These are phyloP conservation scores for Amniculicola lignicola DNA, from an alignment of 495 filamentous ascomycete species.

Conservation along the genomic window DNA sequence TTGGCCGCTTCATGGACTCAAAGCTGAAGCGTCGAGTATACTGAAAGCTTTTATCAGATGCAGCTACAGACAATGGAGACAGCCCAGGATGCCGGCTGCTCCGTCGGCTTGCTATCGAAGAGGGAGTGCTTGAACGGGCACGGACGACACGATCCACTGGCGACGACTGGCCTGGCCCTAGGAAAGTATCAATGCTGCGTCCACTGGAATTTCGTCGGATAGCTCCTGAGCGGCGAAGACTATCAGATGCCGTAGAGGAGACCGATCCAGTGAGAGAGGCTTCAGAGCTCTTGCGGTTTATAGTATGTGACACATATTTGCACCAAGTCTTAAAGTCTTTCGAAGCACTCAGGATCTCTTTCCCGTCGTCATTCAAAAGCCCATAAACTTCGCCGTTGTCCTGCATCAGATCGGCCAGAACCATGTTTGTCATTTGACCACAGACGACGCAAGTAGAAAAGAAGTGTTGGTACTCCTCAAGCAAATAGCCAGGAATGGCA, in stretches of 20 bases:
- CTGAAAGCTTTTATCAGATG: too few relatives aligned
- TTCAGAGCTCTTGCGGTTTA: neutral
- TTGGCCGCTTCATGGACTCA: too few relatives aligned
- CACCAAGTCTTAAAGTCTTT: conserved; percentile 3
- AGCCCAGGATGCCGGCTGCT: too few relatives aligned
- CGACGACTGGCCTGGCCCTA: too few relatives aligned
- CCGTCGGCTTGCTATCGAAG: neutral
- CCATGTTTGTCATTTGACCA: conserved; percentile 2
- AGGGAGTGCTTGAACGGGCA: neutral
- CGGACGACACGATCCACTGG: too few relatives aligned
- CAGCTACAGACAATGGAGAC: too few relatives aligned
- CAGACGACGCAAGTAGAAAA: conserved; percentile 7
- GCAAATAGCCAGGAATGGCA: neutral
- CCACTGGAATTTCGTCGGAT: neutral
- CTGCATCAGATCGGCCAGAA: neutral
- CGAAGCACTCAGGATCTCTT: neutral
- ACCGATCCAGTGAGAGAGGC: neutral
- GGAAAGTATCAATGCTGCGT: too few relatives aligned
- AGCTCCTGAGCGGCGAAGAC: neutral
- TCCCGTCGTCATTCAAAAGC: neutral
- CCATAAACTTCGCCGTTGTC: neutral
- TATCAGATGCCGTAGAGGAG: neutral
- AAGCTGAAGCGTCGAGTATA: too few relatives aligned
- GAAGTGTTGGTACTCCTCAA: conserved; percentile 3
- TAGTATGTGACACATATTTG: neutral